Evolutionary conservation across 352 stramenopile species (phyloP), one percentile per base, ranked within the genome.

Genomic region (Phytophthora kernoviae): DNA sequence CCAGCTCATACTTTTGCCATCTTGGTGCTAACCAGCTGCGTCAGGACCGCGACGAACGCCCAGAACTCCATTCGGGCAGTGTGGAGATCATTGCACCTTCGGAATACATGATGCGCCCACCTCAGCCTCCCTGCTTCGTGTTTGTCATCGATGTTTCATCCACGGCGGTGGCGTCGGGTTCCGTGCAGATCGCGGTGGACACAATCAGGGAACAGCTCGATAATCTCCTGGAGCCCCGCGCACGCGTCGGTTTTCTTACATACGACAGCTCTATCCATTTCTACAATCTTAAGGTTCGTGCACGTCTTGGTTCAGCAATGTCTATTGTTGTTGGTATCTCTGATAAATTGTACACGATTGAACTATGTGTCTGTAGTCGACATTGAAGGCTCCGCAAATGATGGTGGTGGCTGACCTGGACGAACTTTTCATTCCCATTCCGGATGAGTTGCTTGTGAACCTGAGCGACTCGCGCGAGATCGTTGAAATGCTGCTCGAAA

Each of bases 381-480:
- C 81, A 22, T 40, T 96, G 32, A 96, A 93, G 58, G 75, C 84
- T 2, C 87, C 87, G 18, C 87, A 96, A 65, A 96, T 96, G 87
- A 96, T 96, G 85, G 82, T 96, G 24, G 77, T 96, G 43, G 79
- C 87, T 24, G 87, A 96, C 56, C 64, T 96, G 20, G 87, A 96
- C 32, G 87, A 96, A 40, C 77, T 94, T 1, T 96, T 96, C 71
- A 94, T 94, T 49, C 87, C 87, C n/a, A 94, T 96, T 41, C 87
- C 87, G 11, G 97, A 99, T 63, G 96, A 99, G 74, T 75, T 99
- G 42, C 82, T 99, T 39, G 97, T 99, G 10, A 99, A 99, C 76
- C 70, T 99, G 48, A 91, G 86, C 33, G 86, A 99, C 63, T 97
- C 85, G 36, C 84, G 97, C 33, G 79, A 94, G 10, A 79, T 98